Evolutionary conservation across 805 yeast genomes (phyloP).

Genomic region (Kurtzmaniella fragi): DNA sequence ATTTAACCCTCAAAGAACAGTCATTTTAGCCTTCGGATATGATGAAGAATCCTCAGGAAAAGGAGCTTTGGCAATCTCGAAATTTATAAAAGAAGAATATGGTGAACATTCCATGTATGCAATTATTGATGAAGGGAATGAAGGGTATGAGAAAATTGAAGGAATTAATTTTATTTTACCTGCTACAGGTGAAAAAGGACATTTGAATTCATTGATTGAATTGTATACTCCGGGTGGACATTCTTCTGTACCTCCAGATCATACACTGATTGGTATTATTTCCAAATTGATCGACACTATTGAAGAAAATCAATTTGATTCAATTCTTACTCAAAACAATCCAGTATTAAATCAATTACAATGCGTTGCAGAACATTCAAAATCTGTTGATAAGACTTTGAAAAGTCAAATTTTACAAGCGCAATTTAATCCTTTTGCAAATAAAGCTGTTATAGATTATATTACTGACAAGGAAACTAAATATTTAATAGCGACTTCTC

Average conservation of each 20-base stretch:
- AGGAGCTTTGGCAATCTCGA: constrained; percentile 33
- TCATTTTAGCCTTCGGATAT: constrained; percentile 44
- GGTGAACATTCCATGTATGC: constrained; percentile 42
- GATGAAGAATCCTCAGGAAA: constrained; percentile 46
- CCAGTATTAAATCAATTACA: constrained; percentile 41
- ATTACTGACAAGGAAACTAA: constrained; percentile 24
- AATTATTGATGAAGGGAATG: constrained; percentile 40
- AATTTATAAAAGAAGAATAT: constrained; percentile 27
- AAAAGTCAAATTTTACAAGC: constrained; percentile 36
- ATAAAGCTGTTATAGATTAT: constrained; percentile 29
- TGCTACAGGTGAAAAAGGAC: constrained; percentile 47
- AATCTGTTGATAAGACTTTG: constrained; percentile 23
- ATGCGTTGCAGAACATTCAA: constrained; percentile 43
- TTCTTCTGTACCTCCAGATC: constrained; percentile 45
- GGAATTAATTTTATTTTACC: constrained; percentile 40
- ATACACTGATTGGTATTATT: constrained; percentile 45
- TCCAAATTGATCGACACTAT: constrained; percentile 34
- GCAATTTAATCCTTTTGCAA: constrained; percentile 30
- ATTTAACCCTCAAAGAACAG: constrained; percentile 40
- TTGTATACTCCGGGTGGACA: constrained; percentile 48
- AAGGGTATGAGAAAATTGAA: constrained; percentile 16
- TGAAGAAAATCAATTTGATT: constrained; percentile 33
- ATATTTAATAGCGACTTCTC: constrained; percentile 41
- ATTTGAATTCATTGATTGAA: constrained; percentile 35
- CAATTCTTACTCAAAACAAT: constrained; percentile 36